Evolutionary conservation across 148 eudicot species (phyloP), one percentile per base, ranked within the genome.

Genomic region (Pouteria glomerata): DNA sequence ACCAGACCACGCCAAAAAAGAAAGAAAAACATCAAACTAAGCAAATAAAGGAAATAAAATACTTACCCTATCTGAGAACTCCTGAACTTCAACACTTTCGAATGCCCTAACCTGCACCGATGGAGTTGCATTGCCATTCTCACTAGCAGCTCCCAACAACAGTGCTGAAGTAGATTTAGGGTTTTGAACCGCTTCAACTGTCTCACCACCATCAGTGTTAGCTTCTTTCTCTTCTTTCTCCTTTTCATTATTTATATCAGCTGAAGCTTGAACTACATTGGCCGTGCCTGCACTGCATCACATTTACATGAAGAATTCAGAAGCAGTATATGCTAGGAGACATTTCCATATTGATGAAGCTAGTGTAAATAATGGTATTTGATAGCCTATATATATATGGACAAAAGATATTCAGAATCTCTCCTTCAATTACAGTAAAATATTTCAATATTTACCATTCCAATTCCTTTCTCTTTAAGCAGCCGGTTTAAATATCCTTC

Each of bases 241-340:
- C 47, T 68, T 71, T 71, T 65, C 57, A 64, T 73, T 76, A 30
- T 68, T 71, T 71, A 68, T 60, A 64, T 73, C 78, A 30, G 47
- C 66, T 48, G 82, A 62, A 58, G 77, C 65, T 60, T 77, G 68
- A 29, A 75, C 76, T 41, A 76, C 57, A 18, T 69, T 29, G 18
- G 67, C 59, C 12, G 67, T 61, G 45, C 81, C 84, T 57, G 73
- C 76, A 76, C 91, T 90, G 87, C 55, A 64, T 14, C 48, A 52
- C 44, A 15, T 57, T 70, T 26, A 71, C 23, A 62, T 23, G 71
- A 63, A 68, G 26, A 29, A 18, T 35, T 75, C 68, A 68, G 73
- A 59, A 59, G 18, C 3, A 42, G 12, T 1, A 34, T 8, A 21
- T 45, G 42, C 26, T 44, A 19, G 24, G 42, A 53, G 52, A 50